These are phyloP conservation scores for Tricholoma saponaceum DNA, from an alignment of 768 basidiomycete species.

Conservation along the genomic window DNA sequence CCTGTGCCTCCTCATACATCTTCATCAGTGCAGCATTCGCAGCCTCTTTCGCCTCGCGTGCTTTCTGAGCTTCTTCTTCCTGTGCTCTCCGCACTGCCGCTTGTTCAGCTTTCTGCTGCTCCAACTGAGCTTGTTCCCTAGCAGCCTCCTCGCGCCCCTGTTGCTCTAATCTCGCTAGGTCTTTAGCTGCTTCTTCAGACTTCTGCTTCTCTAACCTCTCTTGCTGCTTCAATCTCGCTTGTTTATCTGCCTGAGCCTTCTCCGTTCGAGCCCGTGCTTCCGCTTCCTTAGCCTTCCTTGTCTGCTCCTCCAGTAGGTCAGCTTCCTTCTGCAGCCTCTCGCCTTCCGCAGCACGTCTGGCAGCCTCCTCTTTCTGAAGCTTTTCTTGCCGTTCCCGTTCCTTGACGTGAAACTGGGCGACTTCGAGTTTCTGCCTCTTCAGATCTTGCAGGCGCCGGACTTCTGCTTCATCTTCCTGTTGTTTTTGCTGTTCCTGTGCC, in stretches of 20 bases:
- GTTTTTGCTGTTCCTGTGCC: constrained; percentile 1
- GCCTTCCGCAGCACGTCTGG: not conserved
- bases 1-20: not conserved
- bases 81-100: not conserved
- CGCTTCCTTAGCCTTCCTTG: not conserved
- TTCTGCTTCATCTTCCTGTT: constrained; percentile 2
- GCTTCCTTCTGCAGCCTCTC: not conserved
- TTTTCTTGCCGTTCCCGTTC: constrained; percentile 3
- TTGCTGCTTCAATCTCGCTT: not conserved
- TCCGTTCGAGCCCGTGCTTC: not conserved
- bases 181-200: not conserved
- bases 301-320: not conserved
- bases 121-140: not conserved
- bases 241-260: not conserved
- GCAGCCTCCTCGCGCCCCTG: not conserved
- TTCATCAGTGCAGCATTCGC: not conserved
- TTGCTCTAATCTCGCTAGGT: not conserved
- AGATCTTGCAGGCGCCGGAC: constrained; percentile 4
- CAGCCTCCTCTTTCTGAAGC: not conserved
- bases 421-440: constrained; percentile 3
- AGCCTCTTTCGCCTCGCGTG: not conserved
- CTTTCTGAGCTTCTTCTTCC: constrained; percentile 2
- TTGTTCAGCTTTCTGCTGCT: not conserved
- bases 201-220: constrained; percentile 1
- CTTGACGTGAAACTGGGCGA: constrained; percentile 2